Percentiles rank a stretch among this genome's conserved stretches.
phyloP scores from a whole-genome alignment of 179 eudicot genomes.

The Beta lomatogona region DNA sequence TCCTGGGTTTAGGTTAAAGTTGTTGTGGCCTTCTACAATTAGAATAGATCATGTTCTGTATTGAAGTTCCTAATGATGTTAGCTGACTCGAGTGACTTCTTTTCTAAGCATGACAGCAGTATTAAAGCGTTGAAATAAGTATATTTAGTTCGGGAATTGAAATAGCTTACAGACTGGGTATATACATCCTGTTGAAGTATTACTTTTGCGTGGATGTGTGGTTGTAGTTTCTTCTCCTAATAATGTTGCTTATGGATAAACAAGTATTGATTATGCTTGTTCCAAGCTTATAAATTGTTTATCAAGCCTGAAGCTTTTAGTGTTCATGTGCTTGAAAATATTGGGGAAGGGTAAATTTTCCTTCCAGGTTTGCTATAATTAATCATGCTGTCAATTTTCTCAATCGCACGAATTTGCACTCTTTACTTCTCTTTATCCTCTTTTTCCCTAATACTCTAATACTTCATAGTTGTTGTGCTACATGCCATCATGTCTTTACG shows the following conservation, averaged over 20 bases:
- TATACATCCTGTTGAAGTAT: not conserved
- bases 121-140: not conserved
- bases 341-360: not conserved
- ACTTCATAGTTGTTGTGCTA: not conserved
- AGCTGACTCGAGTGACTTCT: not conserved
- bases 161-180: not conserved
- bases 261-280: not conserved
- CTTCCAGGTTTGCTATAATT: not conserved
- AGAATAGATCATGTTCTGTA: not conserved
- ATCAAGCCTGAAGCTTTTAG: not conserved
- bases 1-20: not conserved
- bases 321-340: not conserved
- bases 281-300: not conserved
- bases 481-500: not conserved
- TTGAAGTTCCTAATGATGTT: not conserved
- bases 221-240: not conserved
- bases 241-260: not conserved
- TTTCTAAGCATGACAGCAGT: not conserved
- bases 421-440: not conserved
- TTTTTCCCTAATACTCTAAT: not conserved
- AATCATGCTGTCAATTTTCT: not conserved
- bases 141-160: not conserved
- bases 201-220: not conserved
- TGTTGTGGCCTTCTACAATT: not conserved
- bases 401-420: not conserved